Evolutionary conservation across 768 basidiomycete species (phyloP), one percentile per base, ranked within the genome.

Genomic region (Pleurotus djamor): DNA sequence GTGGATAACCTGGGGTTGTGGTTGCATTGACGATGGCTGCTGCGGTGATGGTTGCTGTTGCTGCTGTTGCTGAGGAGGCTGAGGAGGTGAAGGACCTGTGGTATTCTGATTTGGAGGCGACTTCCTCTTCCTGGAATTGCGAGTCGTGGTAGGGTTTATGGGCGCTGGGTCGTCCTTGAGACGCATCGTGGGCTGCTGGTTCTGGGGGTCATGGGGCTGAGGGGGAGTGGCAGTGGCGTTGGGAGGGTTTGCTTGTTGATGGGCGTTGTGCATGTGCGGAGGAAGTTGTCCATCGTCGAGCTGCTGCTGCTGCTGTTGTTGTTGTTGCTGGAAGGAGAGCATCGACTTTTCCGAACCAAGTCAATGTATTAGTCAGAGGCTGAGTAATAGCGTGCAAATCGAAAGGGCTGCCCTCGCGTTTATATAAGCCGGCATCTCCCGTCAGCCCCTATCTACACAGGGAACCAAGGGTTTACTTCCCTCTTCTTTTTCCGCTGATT

Each of bases 51-150:
- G 69, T 21, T 66, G 73, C 28, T 70, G 74, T 4, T 67, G 72
- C 52, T 70, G 78, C 0, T 67, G 77, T 14, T 70, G 70, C 32
- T 67, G 68, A 12, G 61, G 69, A 2, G 64, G 69, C n/a, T 72
- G 69, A 51, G 72, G 67, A 8, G 62, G 66, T 49, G 64, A 59
- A 36, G 73, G 66, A 4, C 63, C 58, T 5, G 70, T 60, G 47
- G 75, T 64, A 16, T 76, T 67, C 4, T 28, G 21, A 28, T 56
- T 32, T 2, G 88, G 81, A 6, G 88, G 87, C 0, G 88, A 67
- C 71, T 92, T 92, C 65, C 90, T 83, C 69, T 92, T 92, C 59
- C 88, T 80, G 35, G 77, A 68, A 9, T 74, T 60, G 48, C 83
- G 79, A 50, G 77, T 60, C 12, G 80, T 71, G 43, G 80, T 71